Evolutionary conservation across 805 yeast genomes (phyloP).

Genomic region (Myxozyma vanderwaltii): DNA sequence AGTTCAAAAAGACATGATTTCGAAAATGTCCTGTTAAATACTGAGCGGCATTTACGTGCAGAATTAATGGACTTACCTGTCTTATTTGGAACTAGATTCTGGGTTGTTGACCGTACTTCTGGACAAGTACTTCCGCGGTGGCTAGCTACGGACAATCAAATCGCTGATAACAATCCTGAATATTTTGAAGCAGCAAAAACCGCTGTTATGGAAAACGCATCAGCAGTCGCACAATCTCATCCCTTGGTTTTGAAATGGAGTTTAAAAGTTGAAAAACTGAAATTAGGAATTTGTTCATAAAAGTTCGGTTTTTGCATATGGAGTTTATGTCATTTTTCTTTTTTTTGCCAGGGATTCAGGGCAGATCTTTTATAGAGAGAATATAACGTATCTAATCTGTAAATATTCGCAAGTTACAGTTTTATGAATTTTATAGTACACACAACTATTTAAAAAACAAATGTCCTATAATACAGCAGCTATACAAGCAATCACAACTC

Average conservation of each 20-base stretch:
- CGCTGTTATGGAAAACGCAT: not conserved
- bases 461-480: not conserved
- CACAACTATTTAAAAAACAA: not conserved
- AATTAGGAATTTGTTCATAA: too few species aligned
- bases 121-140: slow-evolving; percentile 20
- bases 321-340: too few species aligned
- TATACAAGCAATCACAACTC: not conserved
- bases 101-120: slow-evolving; percentile 18
- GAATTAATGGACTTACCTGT: slow-evolving; percentile 17
- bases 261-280: slow-evolving; percentile 26
- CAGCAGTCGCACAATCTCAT: slow-evolving; percentile 40
- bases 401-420: too few species aligned
- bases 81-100: slow-evolving; percentile 13
- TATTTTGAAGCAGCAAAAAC: not conserved
- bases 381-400: too few species aligned
- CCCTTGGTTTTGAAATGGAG: slow-evolving; percentile 54
- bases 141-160: not conserved
- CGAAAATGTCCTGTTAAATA: not conserved
- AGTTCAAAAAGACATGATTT: not conserved
- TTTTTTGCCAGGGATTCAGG: too few species aligned
- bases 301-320: too few species aligned
- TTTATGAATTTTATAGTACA: not conserved
- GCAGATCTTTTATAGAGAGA: too few species aligned
- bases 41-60: slow-evolving; percentile 1
- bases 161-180: not conserved